Evolutionary conservation across 352 stramenopile species (phyloP).

Genomic region (Phytophthora vignae): DNA sequence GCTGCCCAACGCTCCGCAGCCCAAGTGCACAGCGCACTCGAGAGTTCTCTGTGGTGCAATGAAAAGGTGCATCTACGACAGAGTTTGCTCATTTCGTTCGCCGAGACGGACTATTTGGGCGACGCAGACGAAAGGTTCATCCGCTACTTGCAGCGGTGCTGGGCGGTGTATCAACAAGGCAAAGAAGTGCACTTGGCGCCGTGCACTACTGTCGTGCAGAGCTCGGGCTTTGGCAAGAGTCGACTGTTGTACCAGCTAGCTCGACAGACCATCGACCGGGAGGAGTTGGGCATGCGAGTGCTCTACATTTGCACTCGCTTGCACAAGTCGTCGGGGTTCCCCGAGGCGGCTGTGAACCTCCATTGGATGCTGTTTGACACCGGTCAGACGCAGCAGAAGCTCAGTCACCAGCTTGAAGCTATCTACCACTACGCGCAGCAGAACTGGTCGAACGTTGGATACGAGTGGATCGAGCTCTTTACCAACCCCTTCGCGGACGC

Average conservation of each 20-base stretch:
- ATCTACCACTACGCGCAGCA: not conserved
- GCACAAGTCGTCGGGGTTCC: not conserved
- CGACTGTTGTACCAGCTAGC: not conserved
- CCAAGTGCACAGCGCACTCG: not conserved
- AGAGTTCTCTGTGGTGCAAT: not conserved
- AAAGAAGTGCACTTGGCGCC: not conserved
- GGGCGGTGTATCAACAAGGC: not conserved
- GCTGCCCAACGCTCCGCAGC: not conserved
- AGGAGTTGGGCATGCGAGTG: not conserved
- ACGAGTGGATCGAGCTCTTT: not conserved
- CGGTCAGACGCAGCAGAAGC: not conserved
- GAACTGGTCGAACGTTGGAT: not conserved
- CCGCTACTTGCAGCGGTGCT: not conserved
- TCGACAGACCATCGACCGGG: not conserved
- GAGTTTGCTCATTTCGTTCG: not conserved
- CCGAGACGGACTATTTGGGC: not conserved
- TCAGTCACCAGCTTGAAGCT: not conserved
- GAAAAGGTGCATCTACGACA: not conserved
- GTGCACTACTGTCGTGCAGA: not conserved
- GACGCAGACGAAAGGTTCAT: not conserved
- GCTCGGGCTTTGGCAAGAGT: conserved; percentile 2
- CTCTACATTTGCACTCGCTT: not conserved
- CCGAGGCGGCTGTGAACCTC: not conserved
- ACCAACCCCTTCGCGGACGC: not conserved
- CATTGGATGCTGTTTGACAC: not conserved